Conservation (phyloP, 1,284 basidiomycete genomes). For the Papiliotrema nemorosa region DNA sequence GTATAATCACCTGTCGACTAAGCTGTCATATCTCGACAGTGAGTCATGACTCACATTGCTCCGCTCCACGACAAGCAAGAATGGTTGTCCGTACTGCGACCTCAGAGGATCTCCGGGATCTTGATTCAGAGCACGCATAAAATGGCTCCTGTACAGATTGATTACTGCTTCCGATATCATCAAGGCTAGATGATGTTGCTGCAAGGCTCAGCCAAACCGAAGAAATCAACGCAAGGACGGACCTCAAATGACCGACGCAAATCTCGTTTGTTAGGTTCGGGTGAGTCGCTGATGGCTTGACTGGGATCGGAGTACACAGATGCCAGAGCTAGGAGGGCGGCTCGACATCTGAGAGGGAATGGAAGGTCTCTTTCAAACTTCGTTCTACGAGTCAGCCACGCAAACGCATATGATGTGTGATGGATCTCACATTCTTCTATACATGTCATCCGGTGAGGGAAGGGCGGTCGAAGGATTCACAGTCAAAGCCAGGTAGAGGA, state of each 20-base stretch:
- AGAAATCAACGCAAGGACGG: background rate
- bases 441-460: conserved; percentile 3
- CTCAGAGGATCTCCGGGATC: conserved; percentile 22
- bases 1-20: conserved; percentile 23
- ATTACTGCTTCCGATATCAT: conserved; percentile 29
- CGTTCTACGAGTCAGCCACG: background rate
- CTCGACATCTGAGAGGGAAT: conserved; percentile 26
- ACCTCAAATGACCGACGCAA: conserved; percentile 23
- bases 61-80: conserved; percentile 33
- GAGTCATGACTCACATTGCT: conserved; percentile 30
- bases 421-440: conserved; percentile 9
- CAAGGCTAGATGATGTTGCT: conserved; percentile 36
- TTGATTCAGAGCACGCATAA: conserved; percentile 29
- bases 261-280: conserved; percentile 17
- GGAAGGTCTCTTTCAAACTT: conserved; percentile 29
- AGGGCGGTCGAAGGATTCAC: background rate
- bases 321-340: conserved; percentile 21
- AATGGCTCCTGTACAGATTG: conserved; percentile 34
- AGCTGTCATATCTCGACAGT: background rate
- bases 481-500: conserved; percentile 8
- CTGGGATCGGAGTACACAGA: conserved; percentile 23
- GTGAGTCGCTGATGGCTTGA: conserved; percentile 19
- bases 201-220: background rate
- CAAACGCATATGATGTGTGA: background rate
- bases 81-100: conserved; percentile 23